phyloP scores from a whole-genome alignment of 768 basidiomycete genomes.

The Termitomyces sp. region DNA sequence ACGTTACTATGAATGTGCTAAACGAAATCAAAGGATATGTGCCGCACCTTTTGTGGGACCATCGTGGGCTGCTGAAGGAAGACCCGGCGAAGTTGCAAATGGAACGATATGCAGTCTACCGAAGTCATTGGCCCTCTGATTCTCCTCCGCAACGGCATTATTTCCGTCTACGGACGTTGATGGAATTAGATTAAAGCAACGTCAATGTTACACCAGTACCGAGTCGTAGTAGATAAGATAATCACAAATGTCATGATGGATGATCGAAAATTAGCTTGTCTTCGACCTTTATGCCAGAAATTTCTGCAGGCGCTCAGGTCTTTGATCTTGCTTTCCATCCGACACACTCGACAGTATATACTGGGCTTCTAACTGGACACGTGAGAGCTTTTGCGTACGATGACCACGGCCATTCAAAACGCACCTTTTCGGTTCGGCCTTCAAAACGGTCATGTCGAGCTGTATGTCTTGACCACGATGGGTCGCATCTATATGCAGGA shows the following conservation, averaged over 20 bases:
- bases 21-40: slow-evolving; percentile 22
- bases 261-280: not conserved
- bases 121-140: slow-evolving; percentile 14
- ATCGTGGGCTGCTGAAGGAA: slow-evolving; percentile 20
- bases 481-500: slow-evolving; percentile 64
- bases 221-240: not conserved
- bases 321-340: slow-evolving; percentile 93
- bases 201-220: not conserved
- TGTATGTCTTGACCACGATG: slow-evolving; percentile 62
- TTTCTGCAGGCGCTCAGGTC: slow-evolving; percentile 69
- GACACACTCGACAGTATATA: slow-evolving; percentile 59
- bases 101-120: slow-evolving; percentile 22
- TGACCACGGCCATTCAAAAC: slow-evolving; percentile 54
- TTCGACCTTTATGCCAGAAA: slow-evolving; percentile 42
- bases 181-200: slow-evolving; percentile 19
- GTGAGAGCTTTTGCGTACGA: slow-evolving; percentile 80
- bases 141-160: slow-evolving; percentile 23
- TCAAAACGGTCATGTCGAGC: slow-evolving; percentile 83
- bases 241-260: not conserved
- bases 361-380: slow-evolving; percentile 75
- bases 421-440: slow-evolving; percentile 58
- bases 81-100: slow-evolving; percentile 16
- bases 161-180: slow-evolving; percentile 24
- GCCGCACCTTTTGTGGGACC: slow-evolving; percentile 28
- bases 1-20: slow-evolving; percentile 20